These are phyloP conservation scores for Sphagnum tenellum DNA, from an alignment of 225 moss, liverwort and hornwort genomes.

Conservation along the genomic window DNA sequence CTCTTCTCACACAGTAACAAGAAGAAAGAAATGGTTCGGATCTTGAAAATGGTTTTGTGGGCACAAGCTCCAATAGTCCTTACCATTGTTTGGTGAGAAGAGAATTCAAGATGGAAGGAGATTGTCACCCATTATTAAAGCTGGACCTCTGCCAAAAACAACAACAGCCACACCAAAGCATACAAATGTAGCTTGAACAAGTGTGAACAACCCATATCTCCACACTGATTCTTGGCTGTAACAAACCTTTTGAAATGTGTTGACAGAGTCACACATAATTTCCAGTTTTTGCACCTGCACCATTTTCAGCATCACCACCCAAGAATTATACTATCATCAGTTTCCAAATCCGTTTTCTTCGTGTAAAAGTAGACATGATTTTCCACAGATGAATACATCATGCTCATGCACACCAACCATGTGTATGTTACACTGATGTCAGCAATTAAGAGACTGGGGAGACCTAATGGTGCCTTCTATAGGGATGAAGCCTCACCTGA, in stretches of 20 bases:
- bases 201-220: conserved; percentile 5
- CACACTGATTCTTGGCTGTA: conserved; percentile 3
- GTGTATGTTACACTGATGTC: no score
- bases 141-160: conserved; percentile 8
- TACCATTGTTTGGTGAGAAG: background rate
- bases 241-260: conserved; percentile 7
- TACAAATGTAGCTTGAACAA: conserved; percentile 3
- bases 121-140: background rate
- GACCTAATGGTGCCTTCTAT: background rate
- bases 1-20: no score
- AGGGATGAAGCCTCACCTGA: conserved; percentile 2
- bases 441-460: background rate
- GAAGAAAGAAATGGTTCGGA: no score
- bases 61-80: no score
- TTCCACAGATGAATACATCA: background rate
- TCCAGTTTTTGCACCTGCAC: conserved; percentile 7
- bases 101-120: conserved; percentile 2
- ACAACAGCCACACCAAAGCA: conserved; percentile 4
- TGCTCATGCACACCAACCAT: no score
- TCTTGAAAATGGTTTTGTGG: no score
- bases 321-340: background rate
- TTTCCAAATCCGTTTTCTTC: background rate
- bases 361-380: background rate
- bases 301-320: background rate
- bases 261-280: conserved; percentile 4